These are phyloP conservation scores for Cordyceps militaris DNA, from an alignment of 2,329 filamentous ascomycete genomes.

Conservation along the genomic window DNA sequence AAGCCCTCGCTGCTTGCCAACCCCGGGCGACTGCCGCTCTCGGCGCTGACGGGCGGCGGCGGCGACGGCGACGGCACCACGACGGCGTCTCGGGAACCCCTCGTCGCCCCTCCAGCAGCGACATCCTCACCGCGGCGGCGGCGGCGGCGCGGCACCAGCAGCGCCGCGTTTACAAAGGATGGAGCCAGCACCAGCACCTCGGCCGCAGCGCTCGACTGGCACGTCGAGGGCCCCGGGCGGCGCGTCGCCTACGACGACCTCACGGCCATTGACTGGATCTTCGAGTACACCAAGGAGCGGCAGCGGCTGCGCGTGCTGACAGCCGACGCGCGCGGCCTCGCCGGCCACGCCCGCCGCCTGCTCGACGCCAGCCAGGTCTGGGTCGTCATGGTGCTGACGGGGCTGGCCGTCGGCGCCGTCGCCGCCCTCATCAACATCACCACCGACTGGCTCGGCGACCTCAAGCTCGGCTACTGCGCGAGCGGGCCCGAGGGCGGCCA, in stretches of 20 bases:
- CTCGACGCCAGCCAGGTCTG: constrained; percentile 87
- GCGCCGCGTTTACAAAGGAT: background rate
- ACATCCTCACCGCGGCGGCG: background rate
- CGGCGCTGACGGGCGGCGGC: constrained; percentile 36
- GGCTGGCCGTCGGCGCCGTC: constrained; percentile 73
- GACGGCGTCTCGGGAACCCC: constrained; percentile 16
- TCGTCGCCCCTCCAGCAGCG: background rate
- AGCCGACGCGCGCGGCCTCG: constrained; percentile 57
- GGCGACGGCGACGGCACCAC: constrained; percentile 14
- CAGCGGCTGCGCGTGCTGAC: constrained; percentile 75
- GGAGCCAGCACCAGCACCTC: constrained; percentile 13
- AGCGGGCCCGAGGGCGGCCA: constrained; percentile 66
- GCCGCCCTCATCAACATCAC: constrained; percentile 86
- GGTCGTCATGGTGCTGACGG: constrained; percentile 80
- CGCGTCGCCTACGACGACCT: constrained; percentile 93
- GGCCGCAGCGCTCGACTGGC: constrained; percentile 67
- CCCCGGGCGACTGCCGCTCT: constrained; percentile 41
- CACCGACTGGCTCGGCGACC: constrained; percentile 86
- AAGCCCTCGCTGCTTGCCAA: constrained; percentile 42
- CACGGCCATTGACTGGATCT: constrained; percentile 99
- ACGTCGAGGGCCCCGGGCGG: constrained; percentile 78
- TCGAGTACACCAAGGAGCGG: constrained; percentile 94
- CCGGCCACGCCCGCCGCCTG: constrained; percentile 66
- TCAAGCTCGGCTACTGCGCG: constrained; percentile 85
- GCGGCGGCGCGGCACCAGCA: background rate